Evolutionary conservation across 257 asterid genomes (phyloP), one percentile per base, ranked within the genome.

Genomic region (Linaria vulgaris): DNA sequence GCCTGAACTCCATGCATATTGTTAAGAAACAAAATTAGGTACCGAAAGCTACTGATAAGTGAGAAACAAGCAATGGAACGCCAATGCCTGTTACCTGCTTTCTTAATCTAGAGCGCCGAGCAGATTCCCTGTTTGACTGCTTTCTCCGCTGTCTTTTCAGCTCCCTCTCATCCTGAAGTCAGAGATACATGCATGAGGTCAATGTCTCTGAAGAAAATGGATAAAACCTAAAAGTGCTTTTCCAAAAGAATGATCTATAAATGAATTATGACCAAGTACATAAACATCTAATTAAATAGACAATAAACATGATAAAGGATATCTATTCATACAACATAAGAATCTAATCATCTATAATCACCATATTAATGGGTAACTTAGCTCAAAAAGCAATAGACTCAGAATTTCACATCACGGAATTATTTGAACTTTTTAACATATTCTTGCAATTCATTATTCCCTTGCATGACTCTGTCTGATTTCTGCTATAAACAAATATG

Each of bases 121-220:
- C 97, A 61, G 97, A 88, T 84, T 91, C 97, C 81, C 97, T 75
- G 78, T 91, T 91, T 20, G 97, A 91, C 84, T 91, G 96, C 74
- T 91, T 91, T 81, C 97, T 85, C 78, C 86, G 83, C 85, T 91
- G 94, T 78, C 91, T 82, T 76, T 91, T 91, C 48, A 90, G 85
- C 76, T 90, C 96, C 76, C 96, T 85, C 72, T 87, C 96, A 73
- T 87, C 96, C 97, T 91, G 85, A 66, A 77, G 56, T 55, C 80
- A 55, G 57, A 64, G 25, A 60, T 59, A 60, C 53, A 64, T 56
- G 54, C 14, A 43, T 15, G 34, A 20, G 23, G 43, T 70, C 51
- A 67, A 39, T 38, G 14, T 47, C 37, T 23, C 59, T 54, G 51
- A 21, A 44, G 51, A 48, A 58, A 59, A 10, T 51, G 34, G 43